Evolutionary conservation across 148 eudicot genomes (phyloP), one percentile per base, ranked within the genome.

Genomic region (Rhododendron mucronatum): DNA sequence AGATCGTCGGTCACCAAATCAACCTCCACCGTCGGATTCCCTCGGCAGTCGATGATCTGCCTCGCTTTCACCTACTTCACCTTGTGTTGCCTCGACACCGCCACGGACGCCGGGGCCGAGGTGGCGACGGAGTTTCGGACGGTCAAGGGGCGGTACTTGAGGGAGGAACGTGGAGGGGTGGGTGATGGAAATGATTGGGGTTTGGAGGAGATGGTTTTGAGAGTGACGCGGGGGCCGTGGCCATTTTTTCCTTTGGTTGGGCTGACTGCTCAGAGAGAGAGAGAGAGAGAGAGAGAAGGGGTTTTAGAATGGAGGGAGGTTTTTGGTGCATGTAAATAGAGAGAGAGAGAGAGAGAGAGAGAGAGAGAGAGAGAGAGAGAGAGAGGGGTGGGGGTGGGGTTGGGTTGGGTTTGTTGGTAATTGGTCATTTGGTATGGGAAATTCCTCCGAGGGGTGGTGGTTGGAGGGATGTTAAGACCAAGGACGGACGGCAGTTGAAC

Each of bases 11-110:
- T 94, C 50, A 93, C 84, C 2, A 97, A 92, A 88, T 97, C 99
- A 82, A 95, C 99, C 88, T 97, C 98, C 7, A 97, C 95, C 80
- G 99, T 97, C 23, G 99, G 98, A 85, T 97, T 97, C 0, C 99
- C 99, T 41, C 99, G 92, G 89, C 98, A 94, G 86, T 97, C 99
- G 12, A 97, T 91, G 89, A 97, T 94, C 93, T 95, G 98, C 81
- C 99, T 97, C 33, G 33, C 33, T 33, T 33, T 97, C 55, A 97
- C 86, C 1, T 92, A 89, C 89, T 97, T 93, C 65, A 97, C 92
- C 75, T 86, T 81, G 84, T 88, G 88, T 9, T 88, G 89, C 69
- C 87, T 90, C 41, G 89, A 59, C 21, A 81, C 75, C 26, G 86
- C 69, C 33, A 81, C 79, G n/a, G 91, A 79, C 50, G 89, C 5